phyloP scores from a whole-genome alignment of 129 eudicot species.

The Glebionis coronaria region DNA sequence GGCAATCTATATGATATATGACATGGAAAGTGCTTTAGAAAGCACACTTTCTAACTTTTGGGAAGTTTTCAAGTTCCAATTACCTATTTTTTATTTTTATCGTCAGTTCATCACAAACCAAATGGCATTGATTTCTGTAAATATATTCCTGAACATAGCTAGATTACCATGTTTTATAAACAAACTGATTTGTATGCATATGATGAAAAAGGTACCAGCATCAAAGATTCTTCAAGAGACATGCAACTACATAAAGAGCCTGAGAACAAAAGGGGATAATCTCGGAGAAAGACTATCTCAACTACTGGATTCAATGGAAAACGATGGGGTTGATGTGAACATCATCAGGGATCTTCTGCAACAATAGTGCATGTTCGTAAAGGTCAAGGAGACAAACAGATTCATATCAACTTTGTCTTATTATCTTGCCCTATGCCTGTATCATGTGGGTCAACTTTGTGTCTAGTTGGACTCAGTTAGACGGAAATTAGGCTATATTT shows the following conservation, averaged over 20 bases:
- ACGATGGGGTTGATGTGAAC: constrained; percentile 40
- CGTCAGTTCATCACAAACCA: background rate
- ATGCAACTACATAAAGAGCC: constrained; percentile 58
- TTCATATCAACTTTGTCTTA: constrained; percentile 9
- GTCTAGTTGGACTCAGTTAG: constrained; percentile 19
- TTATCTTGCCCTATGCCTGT: constrained; percentile 14
- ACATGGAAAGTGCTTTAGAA: background rate
- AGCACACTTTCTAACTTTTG: no score
- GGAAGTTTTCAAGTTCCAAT: no score
- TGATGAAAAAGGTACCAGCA: constrained; percentile 39
- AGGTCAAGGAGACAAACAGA: constrained; percentile 14
- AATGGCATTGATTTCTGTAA: background rate
- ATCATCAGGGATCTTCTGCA: constrained; percentile 48
- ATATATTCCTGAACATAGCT: background rate
- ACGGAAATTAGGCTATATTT: constrained; percentile 8
- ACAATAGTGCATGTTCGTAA: constrained; percentile 17
- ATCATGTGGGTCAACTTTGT: constrained; percentile 8
- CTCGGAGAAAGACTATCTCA: constrained; percentile 43
- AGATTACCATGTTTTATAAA: background rate
- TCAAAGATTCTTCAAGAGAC: constrained; percentile 50
- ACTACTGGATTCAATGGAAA: constrained; percentile 44
- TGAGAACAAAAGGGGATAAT: constrained; percentile 53
- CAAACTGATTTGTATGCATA: background rate
- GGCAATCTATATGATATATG: no score
- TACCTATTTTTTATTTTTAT: background rate